Evolutionary conservation across 768 basidiomycete species (phyloP).

Genomic region (Favolaschia claudopus): DNA sequence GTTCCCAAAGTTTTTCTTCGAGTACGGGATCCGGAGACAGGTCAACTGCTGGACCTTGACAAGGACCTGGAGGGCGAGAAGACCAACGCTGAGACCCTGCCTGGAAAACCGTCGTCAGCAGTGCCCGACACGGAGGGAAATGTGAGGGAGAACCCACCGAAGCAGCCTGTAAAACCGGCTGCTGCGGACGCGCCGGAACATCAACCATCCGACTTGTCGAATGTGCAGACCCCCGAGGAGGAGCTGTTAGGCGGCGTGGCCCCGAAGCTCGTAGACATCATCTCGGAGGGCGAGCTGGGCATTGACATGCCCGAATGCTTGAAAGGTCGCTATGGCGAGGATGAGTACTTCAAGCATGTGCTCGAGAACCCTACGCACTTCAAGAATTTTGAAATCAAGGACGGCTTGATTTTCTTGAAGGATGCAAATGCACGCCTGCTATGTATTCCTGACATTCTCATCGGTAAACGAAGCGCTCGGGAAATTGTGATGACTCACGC

Average conservation of each 20-base stretch:
- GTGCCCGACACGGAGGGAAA: no score
- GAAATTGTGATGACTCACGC: conserved; percentile 43
- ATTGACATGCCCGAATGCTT: conserved; percentile 6
- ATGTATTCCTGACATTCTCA: conserved; percentile 33
- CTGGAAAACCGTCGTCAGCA: no score
- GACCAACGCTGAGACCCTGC: background rate
- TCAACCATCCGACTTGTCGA: background rate
- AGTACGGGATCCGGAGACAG: background rate
- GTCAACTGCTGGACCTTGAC: background rate
- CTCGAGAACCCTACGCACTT: conserved; percentile 27
- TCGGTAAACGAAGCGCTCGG: conserved; percentile 11
- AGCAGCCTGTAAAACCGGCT: background rate
- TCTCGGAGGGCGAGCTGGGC: background rate
- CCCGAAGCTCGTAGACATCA: background rate
- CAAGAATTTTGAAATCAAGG: conserved; percentile 32
- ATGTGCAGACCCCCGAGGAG: conserved; percentile 3
- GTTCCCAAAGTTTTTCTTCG: conserved; percentile 5
- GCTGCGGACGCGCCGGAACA: background rate
- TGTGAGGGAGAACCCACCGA: background rate
- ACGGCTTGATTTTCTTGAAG: conserved; percentile 32
- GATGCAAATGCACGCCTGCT: background rate
- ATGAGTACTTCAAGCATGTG: conserved; percentile 38
- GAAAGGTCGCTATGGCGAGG: conserved; percentile 31
- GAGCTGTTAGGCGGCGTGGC: background rate
- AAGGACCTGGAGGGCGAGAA: background rate